Percentiles rank a stretch among this genome's conserved stretches.
These are phyloP conservation scores for Fraxinus anomala DNA, from an alignment of 257 asterid genomes.

Conservation along the genomic window DNA sequence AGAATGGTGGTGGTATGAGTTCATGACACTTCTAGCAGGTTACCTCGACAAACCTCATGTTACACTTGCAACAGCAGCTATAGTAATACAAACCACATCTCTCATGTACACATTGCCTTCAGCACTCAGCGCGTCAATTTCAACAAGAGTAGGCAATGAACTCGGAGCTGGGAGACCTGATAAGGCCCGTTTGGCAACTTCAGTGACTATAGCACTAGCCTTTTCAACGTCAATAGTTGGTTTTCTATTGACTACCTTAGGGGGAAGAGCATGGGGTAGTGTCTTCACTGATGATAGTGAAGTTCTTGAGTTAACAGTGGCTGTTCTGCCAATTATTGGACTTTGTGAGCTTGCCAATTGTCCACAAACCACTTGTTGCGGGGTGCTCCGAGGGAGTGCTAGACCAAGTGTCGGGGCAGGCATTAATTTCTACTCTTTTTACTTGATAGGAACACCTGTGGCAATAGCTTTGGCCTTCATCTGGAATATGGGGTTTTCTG, in stretches of 20 bases:
- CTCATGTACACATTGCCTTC: slow-evolving; percentile 95
- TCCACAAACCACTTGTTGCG: slow-evolving; percentile 93
- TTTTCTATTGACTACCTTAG: slow-evolving; percentile 63
- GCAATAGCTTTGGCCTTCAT: slow-evolving; percentile 72
- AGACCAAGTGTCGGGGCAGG: slow-evolving; percentile 79
- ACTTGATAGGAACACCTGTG: slow-evolving; percentile 83
- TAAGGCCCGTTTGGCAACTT: slow-evolving; percentile 73
- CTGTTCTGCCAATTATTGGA: slow-evolving; percentile 79
- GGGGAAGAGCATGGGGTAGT: slow-evolving; percentile 76
- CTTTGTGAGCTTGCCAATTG: slow-evolving; percentile 94
- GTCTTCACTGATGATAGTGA: slow-evolving; percentile 70
- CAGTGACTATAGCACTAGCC: slow-evolving; percentile 67
- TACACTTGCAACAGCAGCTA: slow-evolving; percentile 85
- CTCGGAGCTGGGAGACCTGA: slow-evolving; percentile 86
- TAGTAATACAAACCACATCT: slow-evolving; percentile 93
- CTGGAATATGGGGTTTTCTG: slow-evolving; percentile 68
- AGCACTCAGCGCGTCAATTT: slow-evolving; percentile 78
- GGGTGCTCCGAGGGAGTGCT: slow-evolving; percentile 86
- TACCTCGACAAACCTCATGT: slow-evolving; percentile 76
- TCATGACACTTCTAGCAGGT: slow-evolving; percentile 87
- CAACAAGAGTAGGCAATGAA: slow-evolving; percentile 86
- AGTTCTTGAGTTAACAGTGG: slow-evolving; percentile 66
- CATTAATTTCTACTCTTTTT: slow-evolving; percentile 80
- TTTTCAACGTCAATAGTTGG: slow-evolving; percentile 66
- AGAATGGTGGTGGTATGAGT: slow-evolving; percentile 99